Evolutionary conservation across 2,329 filamentous ascomycete species (phyloP).

Genomic region (Aspergillus cejpii): DNA sequence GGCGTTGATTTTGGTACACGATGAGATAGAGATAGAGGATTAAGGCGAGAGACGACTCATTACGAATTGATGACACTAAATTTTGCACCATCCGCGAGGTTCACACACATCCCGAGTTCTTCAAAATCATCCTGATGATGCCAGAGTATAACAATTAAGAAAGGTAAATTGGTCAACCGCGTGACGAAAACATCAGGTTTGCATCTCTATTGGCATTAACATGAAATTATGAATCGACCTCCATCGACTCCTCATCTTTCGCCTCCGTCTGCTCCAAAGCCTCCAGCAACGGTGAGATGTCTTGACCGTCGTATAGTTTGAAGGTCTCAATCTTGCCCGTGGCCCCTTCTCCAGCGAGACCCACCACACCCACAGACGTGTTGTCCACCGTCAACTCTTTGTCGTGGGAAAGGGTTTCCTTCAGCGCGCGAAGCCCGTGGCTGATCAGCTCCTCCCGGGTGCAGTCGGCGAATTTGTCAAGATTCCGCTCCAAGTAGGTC

Average conservation of each 20-base stretch:
- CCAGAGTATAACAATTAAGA: background rate
- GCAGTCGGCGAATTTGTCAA: constrained; percentile 72
- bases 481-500: constrained; percentile 89
- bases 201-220: constrained; percentile 29
- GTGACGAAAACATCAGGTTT: constrained; percentile 11
- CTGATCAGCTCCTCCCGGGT: constrained; percentile 78
- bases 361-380: constrained; percentile 82
- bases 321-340: constrained; percentile 65
- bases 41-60: background rate
- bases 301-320: constrained; percentile 82
- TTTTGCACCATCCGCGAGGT: background rate
- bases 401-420: constrained; percentile 93
- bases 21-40: background rate
- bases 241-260: constrained; percentile 46
- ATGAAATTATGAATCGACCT: constrained; percentile 47
- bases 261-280: constrained; percentile 48
- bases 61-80: background rate
- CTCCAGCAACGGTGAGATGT: constrained; percentile 80
- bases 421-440: constrained; percentile 84
- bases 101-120: background rate
- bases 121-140: background rate
- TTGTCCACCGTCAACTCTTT: constrained; percentile 97
- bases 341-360: constrained; percentile 50
- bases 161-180: background rate
- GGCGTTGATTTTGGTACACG: background rate